phyloP scores from a whole-genome alignment of 805 yeast genomes.

The Lachancea sp. region DNA sequence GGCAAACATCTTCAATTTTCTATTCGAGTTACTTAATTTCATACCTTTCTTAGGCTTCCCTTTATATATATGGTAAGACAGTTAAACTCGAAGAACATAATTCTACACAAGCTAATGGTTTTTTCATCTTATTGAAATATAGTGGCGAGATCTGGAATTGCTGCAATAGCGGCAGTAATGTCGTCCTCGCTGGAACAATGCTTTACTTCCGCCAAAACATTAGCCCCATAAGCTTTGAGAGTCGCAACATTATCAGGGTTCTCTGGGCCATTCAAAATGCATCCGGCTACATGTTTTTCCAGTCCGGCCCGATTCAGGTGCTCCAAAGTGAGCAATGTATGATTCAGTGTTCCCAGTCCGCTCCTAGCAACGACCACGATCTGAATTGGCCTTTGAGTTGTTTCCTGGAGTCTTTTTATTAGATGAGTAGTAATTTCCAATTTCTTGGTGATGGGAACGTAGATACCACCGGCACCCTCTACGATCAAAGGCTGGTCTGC shows the following conservation, averaged over 20 bases:
- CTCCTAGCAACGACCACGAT: conserved; percentile 28
- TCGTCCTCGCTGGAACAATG: conserved; percentile 17
- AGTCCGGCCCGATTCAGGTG: conserved; percentile 19
- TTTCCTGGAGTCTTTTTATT: conserved; percentile 12
- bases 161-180: conserved; percentile 7
- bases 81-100: too few relatives aligned
- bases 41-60: too few relatives aligned
- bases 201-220: conserved; percentile 32
- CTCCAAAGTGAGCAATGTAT: conserved; percentile 26
- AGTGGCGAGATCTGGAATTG: conserved; percentile 9
- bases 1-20: too few relatives aligned
- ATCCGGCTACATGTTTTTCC: conserved; percentile 16
- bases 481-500: conserved; percentile 16
- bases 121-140: neutral
- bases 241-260: conserved; percentile 20
- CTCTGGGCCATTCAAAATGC: conserved; percentile 23
- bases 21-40: too few relatives aligned
- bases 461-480: conserved; percentile 32
- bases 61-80: too few relatives aligned
- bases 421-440: conserved; percentile 23
- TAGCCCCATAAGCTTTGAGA: conserved; percentile 19
- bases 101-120: too few relatives aligned
- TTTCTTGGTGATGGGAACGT: conserved; percentile 26
- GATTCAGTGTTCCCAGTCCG: conserved; percentile 30
- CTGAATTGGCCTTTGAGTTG: conserved; percentile 13